Evolutionary conservation across 1,139 yeast genomes (phyloP), one percentile per base, ranked within the genome.

Genomic region (Casaregolazyma suthepensis): DNA sequence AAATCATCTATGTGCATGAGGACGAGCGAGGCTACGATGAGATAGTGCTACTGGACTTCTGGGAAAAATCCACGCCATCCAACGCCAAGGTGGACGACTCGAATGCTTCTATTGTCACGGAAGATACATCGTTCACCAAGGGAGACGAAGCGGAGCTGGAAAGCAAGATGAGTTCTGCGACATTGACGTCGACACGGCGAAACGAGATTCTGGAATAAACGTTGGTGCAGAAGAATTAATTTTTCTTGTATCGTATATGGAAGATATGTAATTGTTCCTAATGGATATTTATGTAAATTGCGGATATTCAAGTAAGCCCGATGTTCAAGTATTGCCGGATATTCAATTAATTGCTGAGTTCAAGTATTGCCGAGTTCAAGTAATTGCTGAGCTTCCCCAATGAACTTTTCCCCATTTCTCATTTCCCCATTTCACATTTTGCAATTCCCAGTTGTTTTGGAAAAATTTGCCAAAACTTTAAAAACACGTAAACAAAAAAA

Each of bases 1-100:
- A 93, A 71, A 94, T 95, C 37, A 73, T 93, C 70, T 93, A 90
- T 69, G 97, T 90, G 1, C 89, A 91, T 66, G 98, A 91, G 66
- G 87, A 85, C 62, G 96, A 87, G 60, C 80, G 81, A 57, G 98
- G 98, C 2, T 83, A 80, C 63, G 98, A 93, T 67, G 91, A 90
- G 53, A 93, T 93, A 61, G 94, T 93, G 1, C 84, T 94, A 50
- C 76, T 93, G 58, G 97, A 91, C 71, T 93, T 93, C 71, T 89
- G 89, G 89, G 87, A 48, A 35, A 54, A 53, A 43, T 31, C 51
- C 43, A 45, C 40, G 20, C 35, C 45, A 47, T 38, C 45, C 15
- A 12, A 19, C 12, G 3, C 49, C n/a, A 22, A 43, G 9, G 45
- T 31, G 6, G 29, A 17, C 4, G 49, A 40, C 13, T 23, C 38